Conservation (phyloP, 208 protist species). For the Leishmania gerbilli region DNA sequence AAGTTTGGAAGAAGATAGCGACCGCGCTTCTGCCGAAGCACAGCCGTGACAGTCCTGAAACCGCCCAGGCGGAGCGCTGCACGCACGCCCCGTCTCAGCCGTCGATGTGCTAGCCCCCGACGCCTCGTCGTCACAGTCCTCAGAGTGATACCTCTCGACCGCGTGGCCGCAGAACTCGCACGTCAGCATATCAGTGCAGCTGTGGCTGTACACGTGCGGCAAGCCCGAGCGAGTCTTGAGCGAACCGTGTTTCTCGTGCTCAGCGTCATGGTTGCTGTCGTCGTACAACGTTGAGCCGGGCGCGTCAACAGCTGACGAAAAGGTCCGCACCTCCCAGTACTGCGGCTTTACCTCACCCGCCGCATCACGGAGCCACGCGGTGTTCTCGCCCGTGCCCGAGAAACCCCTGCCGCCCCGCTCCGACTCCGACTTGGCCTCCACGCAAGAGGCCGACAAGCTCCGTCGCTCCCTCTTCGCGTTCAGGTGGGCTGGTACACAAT, state of each 20-base stretch:
- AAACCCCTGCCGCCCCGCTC: background rate
- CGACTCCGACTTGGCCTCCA: background rate
- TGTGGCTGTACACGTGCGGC: background rate
- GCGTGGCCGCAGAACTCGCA: slow-evolving; percentile 13
- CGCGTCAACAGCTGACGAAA: background rate
- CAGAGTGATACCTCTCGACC: background rate
- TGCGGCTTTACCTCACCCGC: background rate
- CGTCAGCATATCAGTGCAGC: background rate
- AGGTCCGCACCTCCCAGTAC: background rate
- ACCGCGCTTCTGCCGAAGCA: background rate
- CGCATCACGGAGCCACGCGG: background rate
- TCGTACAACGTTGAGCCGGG: background rate
- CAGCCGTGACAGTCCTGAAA: background rate
- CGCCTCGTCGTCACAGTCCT: background rate
- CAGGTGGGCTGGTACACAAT: slow-evolving; percentile 8
- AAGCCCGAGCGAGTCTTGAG: background rate
- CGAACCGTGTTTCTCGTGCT: background rate
- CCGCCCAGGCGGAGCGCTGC: background rate
- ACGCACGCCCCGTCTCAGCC: background rate
- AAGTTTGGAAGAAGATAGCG: background rate
- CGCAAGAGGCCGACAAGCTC: background rate
- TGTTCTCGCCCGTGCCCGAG: background rate
- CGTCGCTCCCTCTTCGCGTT: background rate
- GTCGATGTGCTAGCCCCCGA: background rate
- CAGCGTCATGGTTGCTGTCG: background rate